phyloP scores from a whole-genome alignment of 2,329 filamentous ascomycete genomes.

The Pyrenochaeta sp. region DNA sequence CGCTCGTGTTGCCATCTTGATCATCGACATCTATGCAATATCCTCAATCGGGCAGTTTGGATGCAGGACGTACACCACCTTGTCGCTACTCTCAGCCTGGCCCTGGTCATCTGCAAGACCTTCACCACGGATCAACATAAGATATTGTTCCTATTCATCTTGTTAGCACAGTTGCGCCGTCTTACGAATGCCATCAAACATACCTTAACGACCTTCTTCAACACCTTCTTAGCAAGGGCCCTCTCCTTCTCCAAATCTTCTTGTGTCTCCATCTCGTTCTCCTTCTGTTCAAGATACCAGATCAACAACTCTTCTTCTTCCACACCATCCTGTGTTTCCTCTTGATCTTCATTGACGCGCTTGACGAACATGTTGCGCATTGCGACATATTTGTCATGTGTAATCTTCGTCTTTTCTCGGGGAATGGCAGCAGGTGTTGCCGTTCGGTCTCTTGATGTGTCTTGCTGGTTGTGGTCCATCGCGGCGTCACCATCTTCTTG shows the following conservation, averaged over 20 bases:
- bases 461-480: slow-evolving; percentile 46
- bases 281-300: slow-evolving; percentile 93
- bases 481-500: slow-evolving; percentile 53
- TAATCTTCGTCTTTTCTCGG: slow-evolving; percentile 81
- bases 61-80: slow-evolving; percentile 85
- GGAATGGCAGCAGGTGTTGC: slow-evolving; percentile 48
- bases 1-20: not conserved
- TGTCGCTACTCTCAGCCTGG: slow-evolving; percentile 56
- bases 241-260: slow-evolving; percentile 83
- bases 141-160: slow-evolving; percentile 62
- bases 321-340: slow-evolving; percentile 78
- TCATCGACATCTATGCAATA: slow-evolving; percentile 26
- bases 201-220: slow-evolving; percentile 97
- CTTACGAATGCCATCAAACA: slow-evolving; percentile 34
- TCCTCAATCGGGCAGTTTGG: slow-evolving; percentile 89
- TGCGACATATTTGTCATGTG: slow-evolving; percentile 91
- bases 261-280: slow-evolving; percentile 80
- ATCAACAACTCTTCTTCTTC: slow-evolving; percentile 81
- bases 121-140: slow-evolving; percentile 76
- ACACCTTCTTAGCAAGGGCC: slow-evolving; percentile 78
- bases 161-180: slow-evolving; percentile 24
- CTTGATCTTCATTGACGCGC: slow-evolving; percentile 84
- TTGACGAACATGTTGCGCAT: slow-evolving; percentile 88
- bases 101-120: slow-evolving; percentile 83
- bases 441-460: slow-evolving; percentile 42